These are phyloP conservation scores for Annona squamosa DNA, from an alignment of 164 flowering plant genomes.

Conservation along the genomic window DNA sequence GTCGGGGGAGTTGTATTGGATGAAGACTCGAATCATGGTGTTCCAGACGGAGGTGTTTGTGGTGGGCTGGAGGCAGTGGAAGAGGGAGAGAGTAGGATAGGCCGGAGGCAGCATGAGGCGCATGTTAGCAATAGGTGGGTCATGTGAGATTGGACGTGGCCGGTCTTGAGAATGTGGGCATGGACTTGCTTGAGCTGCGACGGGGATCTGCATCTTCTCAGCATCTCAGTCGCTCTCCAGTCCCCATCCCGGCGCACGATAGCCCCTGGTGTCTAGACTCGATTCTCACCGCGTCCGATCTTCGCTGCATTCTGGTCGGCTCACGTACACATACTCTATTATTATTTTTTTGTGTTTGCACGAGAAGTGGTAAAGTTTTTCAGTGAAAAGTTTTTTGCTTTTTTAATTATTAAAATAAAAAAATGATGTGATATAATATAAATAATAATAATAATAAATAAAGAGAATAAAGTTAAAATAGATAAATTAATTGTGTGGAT, in stretches of 20 bases:
- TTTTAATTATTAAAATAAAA: too few species aligned
- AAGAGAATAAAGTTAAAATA: too few species aligned
- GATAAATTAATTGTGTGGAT: too few species aligned
- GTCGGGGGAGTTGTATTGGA: slow-evolving; percentile 28
- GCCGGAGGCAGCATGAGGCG: slow-evolving; percentile 29
- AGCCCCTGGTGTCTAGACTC: too few species aligned
- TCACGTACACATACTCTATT: too few species aligned
- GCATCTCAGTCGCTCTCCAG: neutral
- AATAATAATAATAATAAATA: too few species aligned
- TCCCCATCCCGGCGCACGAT: neutral
- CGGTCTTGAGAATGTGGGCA: slow-evolving; percentile 39
- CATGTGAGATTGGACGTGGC: slow-evolving; percentile 27
- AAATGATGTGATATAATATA: too few species aligned
- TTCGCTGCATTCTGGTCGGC: too few species aligned
- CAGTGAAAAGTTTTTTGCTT: too few species aligned
- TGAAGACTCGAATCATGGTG: slow-evolving; percentile 40
- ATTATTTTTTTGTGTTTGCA: too few species aligned
- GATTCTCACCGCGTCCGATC: too few species aligned
- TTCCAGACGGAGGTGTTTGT: slow-evolving; percentile 34
- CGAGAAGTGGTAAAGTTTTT: too few species aligned
- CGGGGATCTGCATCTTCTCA: slow-evolving; percentile 15
- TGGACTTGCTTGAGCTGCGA: slow-evolving; percentile 42
- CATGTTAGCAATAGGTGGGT: slow-evolving; percentile 28
- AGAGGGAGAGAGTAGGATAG: slow-evolving; percentile 25
- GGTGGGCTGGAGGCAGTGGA: slow-evolving; percentile 32